phyloP scores from a whole-genome alignment of 306 rosid genomes.

The Vigna mungo region DNA sequence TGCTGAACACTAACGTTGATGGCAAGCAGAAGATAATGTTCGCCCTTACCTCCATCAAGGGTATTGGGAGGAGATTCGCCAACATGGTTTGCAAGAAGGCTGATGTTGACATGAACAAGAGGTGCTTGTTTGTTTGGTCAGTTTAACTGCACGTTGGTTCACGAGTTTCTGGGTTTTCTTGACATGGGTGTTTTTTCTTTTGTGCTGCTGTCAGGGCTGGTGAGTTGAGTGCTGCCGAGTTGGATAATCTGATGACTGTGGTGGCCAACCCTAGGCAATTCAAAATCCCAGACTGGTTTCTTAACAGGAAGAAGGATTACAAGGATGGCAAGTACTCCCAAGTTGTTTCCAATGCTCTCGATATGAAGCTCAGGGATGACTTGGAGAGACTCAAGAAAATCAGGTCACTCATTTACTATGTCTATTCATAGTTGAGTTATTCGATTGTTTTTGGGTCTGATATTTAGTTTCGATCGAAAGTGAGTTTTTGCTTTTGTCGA shows the following conservation, averaged over 20 bases:
- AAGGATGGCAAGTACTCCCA: conserved; percentile 65
- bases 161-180: background rate
- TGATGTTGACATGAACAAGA: conserved; percentile 64
- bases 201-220: conserved; percentile 50
- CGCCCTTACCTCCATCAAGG: conserved; percentile 65
- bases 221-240: conserved; percentile 62
- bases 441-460: background rate
- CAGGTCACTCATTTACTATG: conserved; percentile 33
- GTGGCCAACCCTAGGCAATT: conserved; percentile 62
- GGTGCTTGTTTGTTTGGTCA: conserved; percentile 23
- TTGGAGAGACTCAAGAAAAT: conserved; percentile 66
- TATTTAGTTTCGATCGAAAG: background rate
- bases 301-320: conserved; percentile 65
- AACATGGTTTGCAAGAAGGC: conserved; percentile 62
- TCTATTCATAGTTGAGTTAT: background rate
- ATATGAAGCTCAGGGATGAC: conserved; percentile 66
- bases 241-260: conserved; percentile 58
- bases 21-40: conserved; percentile 67
- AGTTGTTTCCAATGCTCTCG: conserved; percentile 56
- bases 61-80: conserved; percentile 59
- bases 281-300: conserved; percentile 64
- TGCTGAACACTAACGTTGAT: conserved; percentile 61
- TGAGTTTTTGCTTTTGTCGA: background rate
- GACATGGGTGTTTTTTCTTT: background rate
- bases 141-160: background rate